A percentile compares a stretch with the other conserved stretches of the same genome.
Evolutionary conservation across 2,329 filamentous ascomycete species (phyloP).

Genomic region (Phoma sp.): DNA sequence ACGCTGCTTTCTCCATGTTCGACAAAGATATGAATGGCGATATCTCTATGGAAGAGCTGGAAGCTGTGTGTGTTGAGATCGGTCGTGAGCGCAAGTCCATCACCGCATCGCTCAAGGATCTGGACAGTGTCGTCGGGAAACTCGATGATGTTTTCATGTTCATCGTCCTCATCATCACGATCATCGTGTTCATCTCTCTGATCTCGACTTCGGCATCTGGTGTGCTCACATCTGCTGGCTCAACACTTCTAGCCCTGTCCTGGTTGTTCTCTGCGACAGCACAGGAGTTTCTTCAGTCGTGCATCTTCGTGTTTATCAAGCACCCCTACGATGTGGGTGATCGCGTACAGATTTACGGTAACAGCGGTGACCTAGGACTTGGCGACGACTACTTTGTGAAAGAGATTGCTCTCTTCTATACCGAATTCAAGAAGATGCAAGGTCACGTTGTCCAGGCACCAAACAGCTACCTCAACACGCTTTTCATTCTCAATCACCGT

Average conservation of each 20-base stretch:
- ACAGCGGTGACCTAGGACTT: conserved; percentile 76
- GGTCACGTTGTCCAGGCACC: conserved; percentile 95
- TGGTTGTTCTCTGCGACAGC: conserved; percentile 94
- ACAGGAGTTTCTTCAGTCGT: conserved; percentile 91
- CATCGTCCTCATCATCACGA: conserved; percentile 78
- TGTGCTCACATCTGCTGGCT: conserved; percentile 88
- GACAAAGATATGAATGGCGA: conserved; percentile 97
- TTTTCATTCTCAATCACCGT: conserved; percentile 95
- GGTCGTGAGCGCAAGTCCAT: conserved; percentile 95
- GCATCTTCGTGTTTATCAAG: conserved; percentile 96
- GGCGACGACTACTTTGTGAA: conserved; percentile 98
- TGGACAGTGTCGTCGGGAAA: conserved; percentile 91
- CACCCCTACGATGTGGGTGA: conserved; percentile 97
- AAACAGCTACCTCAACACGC: conserved; percentile 88
- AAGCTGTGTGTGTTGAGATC: conserved; percentile 92
- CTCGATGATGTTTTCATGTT: conserved; percentile 89
- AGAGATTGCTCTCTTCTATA: conserved; percentile 90
- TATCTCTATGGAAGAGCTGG: conserved; percentile 93
- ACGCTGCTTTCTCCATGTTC: conserved; percentile 89
- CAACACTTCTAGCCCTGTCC: conserved; percentile 83
- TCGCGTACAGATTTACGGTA: conserved; percentile 89
- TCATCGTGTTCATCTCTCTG: conserved; percentile 87
- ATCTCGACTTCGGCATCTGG: conserved; percentile 90
- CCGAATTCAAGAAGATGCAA: conserved; percentile 98
- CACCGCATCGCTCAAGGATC: conserved; percentile 89